These are phyloP conservation scores for Ceriops zippeliana DNA, from an alignment of 345 rosid genomes.

Conservation along the genomic window DNA sequence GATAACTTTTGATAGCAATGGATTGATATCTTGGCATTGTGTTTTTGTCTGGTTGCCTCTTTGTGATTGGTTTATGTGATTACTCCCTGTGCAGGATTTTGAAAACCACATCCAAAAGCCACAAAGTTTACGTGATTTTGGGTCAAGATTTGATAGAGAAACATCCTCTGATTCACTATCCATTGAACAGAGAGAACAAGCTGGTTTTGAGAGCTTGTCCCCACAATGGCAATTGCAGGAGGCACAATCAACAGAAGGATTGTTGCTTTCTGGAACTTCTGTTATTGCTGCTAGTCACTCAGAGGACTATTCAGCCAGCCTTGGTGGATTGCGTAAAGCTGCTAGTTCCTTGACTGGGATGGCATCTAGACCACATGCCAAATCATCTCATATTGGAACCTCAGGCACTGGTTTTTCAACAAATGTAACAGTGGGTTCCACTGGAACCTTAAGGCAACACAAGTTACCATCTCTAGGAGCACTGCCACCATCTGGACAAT, in stretches of 20 bases:
- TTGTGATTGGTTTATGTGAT: not conserved
- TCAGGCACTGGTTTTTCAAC: conserved; percentile 38
- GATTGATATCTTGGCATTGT: not conserved
- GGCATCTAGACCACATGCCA: conserved; percentile 38
- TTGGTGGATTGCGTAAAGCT: conserved; percentile 34
- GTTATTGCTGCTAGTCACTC: conserved; percentile 29
- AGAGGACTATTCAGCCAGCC: conserved; percentile 45
- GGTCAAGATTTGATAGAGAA: conserved; percentile 44
- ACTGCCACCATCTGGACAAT: conserved; percentile 45
- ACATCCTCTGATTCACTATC: conserved; percentile 41
- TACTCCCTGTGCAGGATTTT: conserved; percentile 47
- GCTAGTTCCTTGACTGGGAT: conserved; percentile 44
- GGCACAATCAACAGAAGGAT: conserved; percentile 34
- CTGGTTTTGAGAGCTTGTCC: conserved; percentile 32
- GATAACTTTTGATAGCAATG: not conserved
- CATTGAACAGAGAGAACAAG: conserved; percentile 53
- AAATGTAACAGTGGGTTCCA: conserved; percentile 38
- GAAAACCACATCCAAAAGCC: conserved; percentile 47
- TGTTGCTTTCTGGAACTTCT: conserved; percentile 26
- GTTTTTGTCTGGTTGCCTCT: not conserved
- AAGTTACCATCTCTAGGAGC: conserved; percentile 36
- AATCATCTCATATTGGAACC: conserved; percentile 37
- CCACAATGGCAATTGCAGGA: conserved; percentile 40
- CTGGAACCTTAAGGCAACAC: conserved; percentile 45
- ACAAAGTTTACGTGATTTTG: conserved; percentile 32